A percentile compares a stretch with the other conserved stretches of the same genome.
These are phyloP conservation scores for Arxiozyma heterogenica DNA, from an alignment of 1,139 yeast species.

Conservation along the genomic window DNA sequence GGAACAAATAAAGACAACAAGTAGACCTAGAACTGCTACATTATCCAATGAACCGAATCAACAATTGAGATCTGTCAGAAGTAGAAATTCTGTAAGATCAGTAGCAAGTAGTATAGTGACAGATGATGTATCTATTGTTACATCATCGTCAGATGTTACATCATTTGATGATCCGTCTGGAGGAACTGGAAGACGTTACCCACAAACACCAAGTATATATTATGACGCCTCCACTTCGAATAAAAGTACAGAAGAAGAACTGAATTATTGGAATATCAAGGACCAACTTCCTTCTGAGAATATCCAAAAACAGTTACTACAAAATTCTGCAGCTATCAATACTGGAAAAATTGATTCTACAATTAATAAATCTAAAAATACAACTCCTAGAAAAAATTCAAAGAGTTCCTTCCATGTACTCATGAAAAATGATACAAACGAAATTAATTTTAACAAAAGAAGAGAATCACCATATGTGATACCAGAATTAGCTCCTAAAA, in stretches of 20 bases:
- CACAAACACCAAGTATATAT: slow-evolving; percentile 29
- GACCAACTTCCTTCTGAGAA: slow-evolving; percentile 26
- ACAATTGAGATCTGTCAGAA: slow-evolving; percentile 15
- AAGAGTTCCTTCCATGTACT: slow-evolving; percentile 51
- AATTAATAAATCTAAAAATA: not conserved
- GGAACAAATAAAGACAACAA: slow-evolving; percentile 29
- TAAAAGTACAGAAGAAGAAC: slow-evolving; percentile 25
- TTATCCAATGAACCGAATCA: slow-evolving; percentile 10
- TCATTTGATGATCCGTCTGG: slow-evolving; percentile 26
- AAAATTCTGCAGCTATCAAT: not conserved
- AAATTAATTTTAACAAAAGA: slow-evolving; percentile 74
- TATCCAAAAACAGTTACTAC: not conserved
- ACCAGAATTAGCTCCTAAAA: slow-evolving; percentile 45
- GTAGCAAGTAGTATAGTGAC: slow-evolving; percentile 18
- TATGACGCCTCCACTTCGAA: slow-evolving; percentile 21
- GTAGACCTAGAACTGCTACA: slow-evolving; percentile 11
- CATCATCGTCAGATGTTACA: slow-evolving; percentile 27
- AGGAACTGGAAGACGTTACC: slow-evolving; percentile 23
- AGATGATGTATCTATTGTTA: slow-evolving; percentile 25
- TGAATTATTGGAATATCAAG: slow-evolving; percentile 59
- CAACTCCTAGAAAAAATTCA: slow-evolving; percentile 6
- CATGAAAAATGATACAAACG: slow-evolving; percentile 50
- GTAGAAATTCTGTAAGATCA: slow-evolving; percentile 24
- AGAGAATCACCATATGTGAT: slow-evolving; percentile 61
- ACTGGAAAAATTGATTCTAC: not conserved